These are phyloP conservation scores for Phoma sp. DNA, from an alignment of 2,329 filamentous ascomycete genomes.

Conservation along the genomic window DNA sequence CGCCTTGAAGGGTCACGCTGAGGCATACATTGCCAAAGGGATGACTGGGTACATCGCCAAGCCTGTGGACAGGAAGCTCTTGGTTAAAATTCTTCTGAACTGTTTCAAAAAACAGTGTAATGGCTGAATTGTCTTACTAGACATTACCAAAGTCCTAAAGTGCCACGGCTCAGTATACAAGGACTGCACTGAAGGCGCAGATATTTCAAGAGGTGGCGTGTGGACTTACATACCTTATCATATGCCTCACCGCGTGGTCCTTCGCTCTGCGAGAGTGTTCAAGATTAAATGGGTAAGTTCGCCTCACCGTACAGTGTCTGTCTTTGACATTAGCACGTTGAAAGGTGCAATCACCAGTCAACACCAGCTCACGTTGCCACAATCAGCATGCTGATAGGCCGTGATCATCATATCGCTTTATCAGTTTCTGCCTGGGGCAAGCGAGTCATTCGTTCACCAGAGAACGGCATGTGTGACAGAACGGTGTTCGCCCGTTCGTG, in stretches of 20 bases:
- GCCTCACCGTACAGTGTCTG: not conserved
- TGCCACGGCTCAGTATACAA: no score
- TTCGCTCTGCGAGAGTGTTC: no score
- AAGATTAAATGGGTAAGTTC: no score
- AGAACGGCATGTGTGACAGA: not conserved
- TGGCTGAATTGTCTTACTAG: not conserved
- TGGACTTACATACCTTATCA: not conserved
- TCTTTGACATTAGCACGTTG: not conserved
- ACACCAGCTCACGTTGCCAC: not conserved
- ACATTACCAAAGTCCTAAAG: not conserved
- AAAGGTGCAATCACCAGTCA: not conserved
- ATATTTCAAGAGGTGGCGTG: not conserved
- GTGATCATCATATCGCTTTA: not conserved
- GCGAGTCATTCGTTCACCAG: not conserved
- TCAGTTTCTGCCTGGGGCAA: not conserved
- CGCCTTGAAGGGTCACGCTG: slow-evolving; percentile 63
- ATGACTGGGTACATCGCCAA: slow-evolving; percentile 66
- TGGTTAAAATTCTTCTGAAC: slow-evolving; percentile 53
- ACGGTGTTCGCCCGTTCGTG: not conserved
- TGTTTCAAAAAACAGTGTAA: slow-evolving; percentile 24
- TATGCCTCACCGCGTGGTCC: not conserved
- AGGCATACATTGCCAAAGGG: slow-evolving; percentile 61
- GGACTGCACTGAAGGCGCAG: not conserved
- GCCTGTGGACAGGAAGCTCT: slow-evolving; percentile 59
- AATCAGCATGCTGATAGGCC: not conserved